Evolutionary conservation across 202 grass and related monocot genomes (phyloP).

Genomic region (Schoenoplectus tabernaemontani): DNA sequence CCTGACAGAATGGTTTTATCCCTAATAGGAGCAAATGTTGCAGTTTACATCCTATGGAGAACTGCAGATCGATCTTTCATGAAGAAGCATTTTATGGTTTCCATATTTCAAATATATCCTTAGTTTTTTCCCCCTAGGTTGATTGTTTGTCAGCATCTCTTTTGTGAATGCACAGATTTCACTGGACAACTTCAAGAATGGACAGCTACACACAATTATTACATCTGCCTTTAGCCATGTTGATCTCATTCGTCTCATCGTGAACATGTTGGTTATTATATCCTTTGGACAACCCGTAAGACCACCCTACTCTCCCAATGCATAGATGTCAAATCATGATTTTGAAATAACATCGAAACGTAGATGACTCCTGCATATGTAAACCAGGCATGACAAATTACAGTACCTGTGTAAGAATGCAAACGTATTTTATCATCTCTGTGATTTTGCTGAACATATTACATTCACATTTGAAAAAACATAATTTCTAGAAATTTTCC

Average conservation of each 20-base stretch:
- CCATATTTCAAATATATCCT: not conserved
- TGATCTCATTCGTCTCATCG: conserved; percentile 32
- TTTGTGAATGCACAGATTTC: conserved; percentile 52
- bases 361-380: not conserved
- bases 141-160: not conserved
- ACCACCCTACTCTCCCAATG: conserved; percentile 7
- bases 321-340: not conserved
- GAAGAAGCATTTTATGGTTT: conserved; percentile 68
- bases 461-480: no score
- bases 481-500: not conserved
- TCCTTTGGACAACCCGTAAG: conserved; percentile 72
- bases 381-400: not conserved
- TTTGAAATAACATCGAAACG: not conserved
- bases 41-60: conserved; percentile 62
- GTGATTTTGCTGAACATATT: not conserved
- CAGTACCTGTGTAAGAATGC: no score
- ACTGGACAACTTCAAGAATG: conserved; percentile 63
- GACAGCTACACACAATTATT: conserved; percentile 69
- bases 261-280: conserved; percentile 63
- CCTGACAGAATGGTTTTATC: conserved; percentile 30
- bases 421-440: not conserved
- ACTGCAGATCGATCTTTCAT: conserved; percentile 48
- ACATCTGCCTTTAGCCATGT: conserved; percentile 64
- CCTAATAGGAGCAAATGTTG: conserved; percentile 58
- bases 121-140: not conserved